Conservation (phyloP, 2,329 filamentous ascomycete genomes). For the Thelonectria discophora region DNA sequence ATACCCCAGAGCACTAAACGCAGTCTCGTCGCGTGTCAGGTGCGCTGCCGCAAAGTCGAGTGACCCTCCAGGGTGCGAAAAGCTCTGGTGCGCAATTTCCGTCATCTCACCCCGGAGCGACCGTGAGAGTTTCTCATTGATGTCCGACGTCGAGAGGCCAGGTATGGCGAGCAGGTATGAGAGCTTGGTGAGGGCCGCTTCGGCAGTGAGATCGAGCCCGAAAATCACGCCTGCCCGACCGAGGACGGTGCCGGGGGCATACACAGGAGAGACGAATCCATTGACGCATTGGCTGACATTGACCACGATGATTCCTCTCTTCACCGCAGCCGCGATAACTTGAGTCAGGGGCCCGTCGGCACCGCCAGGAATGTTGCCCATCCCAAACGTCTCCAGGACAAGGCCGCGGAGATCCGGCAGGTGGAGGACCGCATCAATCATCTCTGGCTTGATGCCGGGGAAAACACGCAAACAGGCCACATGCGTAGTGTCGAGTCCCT, state of each 20-base stretch:
- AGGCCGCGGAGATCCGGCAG: slow-evolving; percentile 81
- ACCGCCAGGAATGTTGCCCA: slow-evolving; percentile 88
- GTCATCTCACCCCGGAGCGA: slow-evolving; percentile 88
- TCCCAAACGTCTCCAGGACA: slow-evolving; percentile 91
- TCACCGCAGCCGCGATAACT: slow-evolving; percentile 79
- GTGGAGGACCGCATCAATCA: slow-evolving; percentile 85
- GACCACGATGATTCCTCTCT: slow-evolving; percentile 84
- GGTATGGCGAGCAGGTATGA: slow-evolving; percentile 82
- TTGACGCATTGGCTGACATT: slow-evolving; percentile 91
- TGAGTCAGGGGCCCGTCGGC: slow-evolving; percentile 80
- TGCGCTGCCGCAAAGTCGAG: slow-evolving; percentile 54
- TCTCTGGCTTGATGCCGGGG: slow-evolving; percentile 91
- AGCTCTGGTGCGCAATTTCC: slow-evolving; percentile 75
- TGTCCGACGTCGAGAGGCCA: slow-evolving; percentile 68
- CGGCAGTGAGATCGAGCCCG: slow-evolving; percentile 87
- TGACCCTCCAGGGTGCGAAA: slow-evolving; percentile 74
- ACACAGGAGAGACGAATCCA: slow-evolving; percentile 80
- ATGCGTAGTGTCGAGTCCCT: slow-evolving; percentile 83
- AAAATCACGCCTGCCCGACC: slow-evolving; percentile 88
- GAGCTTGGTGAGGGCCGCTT: slow-evolving; percentile 90
- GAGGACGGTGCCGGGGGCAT: slow-evolving; percentile 79
- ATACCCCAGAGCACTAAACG: slow-evolving; percentile 82
- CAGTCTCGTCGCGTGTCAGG: slow-evolving; percentile 63
- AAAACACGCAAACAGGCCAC: slow-evolving; percentile 91
- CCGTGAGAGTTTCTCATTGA: slow-evolving; percentile 75